phyloP scores from a whole-genome alignment of 2,329 filamentous ascomycete genomes.

The Fusarium dimerum region DNA sequence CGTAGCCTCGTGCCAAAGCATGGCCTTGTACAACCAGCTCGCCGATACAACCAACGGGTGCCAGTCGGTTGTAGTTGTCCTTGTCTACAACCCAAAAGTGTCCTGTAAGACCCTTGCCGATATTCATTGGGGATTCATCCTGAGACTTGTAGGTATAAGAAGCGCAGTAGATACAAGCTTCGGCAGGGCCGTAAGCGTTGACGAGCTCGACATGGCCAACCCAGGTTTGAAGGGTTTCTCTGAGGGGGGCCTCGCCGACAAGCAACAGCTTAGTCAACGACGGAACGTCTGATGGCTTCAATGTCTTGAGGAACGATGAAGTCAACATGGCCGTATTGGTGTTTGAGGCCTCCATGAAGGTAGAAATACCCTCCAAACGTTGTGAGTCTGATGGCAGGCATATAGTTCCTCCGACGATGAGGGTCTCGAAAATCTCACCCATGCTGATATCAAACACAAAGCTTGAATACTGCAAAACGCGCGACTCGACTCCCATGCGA shows the following conservation, averaged over 20 bases:
- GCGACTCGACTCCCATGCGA: background rate
- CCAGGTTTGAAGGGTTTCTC: slow-evolving; percentile 1
- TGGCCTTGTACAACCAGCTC: too few relatives aligned
- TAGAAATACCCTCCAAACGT: slow-evolving; percentile 3
- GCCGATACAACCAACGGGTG: too few relatives aligned
- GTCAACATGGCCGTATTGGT: slow-evolving; percentile 3
- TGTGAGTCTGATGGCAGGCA: slow-evolving; percentile 6
- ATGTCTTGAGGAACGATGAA: slow-evolving; percentile 1
- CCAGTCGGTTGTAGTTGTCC: too few relatives aligned
- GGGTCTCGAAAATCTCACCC: slow-evolving; percentile 3
- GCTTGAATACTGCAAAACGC: slow-evolving; percentile 1
- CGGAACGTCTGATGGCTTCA: slow-evolving; percentile 4
- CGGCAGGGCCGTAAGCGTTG: slow-evolving; percentile 5
- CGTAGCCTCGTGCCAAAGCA: too few relatives aligned
- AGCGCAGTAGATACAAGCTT: too few relatives aligned
- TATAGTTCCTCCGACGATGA: background rate
- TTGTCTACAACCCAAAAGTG: too few relatives aligned
- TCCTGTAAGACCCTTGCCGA: too few relatives aligned
- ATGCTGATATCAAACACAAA: slow-evolving; percentile 4
- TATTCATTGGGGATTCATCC: too few relatives aligned
- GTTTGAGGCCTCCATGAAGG: background rate
- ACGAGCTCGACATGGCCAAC: slow-evolving; percentile 1
- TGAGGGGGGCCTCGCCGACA: slow-evolving; percentile 2
- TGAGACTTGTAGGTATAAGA: too few relatives aligned
- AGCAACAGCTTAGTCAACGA: slow-evolving; percentile 3